Base-by-base conservation (phyloP, 768 basidiomycete genomes). In the Solioccasus polychromus region DNA sequence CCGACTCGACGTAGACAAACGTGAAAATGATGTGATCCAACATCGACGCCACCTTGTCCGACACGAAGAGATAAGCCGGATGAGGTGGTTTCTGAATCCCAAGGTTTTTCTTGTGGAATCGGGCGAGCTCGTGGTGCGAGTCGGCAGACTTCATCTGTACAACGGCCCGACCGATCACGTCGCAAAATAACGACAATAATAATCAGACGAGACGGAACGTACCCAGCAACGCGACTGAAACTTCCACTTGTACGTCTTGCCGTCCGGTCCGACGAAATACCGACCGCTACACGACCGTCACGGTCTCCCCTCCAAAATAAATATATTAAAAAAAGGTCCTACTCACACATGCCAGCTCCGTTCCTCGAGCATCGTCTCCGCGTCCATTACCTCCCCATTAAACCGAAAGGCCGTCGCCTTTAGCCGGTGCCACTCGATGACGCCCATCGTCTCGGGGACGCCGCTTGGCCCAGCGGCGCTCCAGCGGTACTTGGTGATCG, bases 221-320 rank as follows among this genome's bases (percentile, higher is more conserved):
- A 64, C 67, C 58, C 57, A 53, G 11, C 60, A 62, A 9, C 61
- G 57, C 6, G 50, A 43, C 8, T 54, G 57, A 10, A 65, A 20
- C 19, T 55, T 57, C 70, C 69, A 71, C 18, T 64, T 63, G 53
- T 68, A 71, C 20, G 50, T 47, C 8, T 42, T 52, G 2, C 50
- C 54, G 42, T 70, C 60, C 0, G 58, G 64, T 12, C 65, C 70
- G 24, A 48, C 47, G 40, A 71, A 71, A n/a, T 62, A 66, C 24
- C 58, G 55, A 24, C 69, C 69, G 28, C 6, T 10, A 5, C 3
- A n/a, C 29, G 24, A 38, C 14, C 11, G 11, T 6, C 26, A 26
- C 11, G 11, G 26, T 26, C 26, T 6, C 11, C 7, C 26, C 26
- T 26, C 7, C 7, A 26, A 6, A 26, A 26, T 26, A 6, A 26